Evolutionary conservation across 169 alveolate species (phyloP).

Genomic region (Cryptosporidium ubiquitum): DNA sequence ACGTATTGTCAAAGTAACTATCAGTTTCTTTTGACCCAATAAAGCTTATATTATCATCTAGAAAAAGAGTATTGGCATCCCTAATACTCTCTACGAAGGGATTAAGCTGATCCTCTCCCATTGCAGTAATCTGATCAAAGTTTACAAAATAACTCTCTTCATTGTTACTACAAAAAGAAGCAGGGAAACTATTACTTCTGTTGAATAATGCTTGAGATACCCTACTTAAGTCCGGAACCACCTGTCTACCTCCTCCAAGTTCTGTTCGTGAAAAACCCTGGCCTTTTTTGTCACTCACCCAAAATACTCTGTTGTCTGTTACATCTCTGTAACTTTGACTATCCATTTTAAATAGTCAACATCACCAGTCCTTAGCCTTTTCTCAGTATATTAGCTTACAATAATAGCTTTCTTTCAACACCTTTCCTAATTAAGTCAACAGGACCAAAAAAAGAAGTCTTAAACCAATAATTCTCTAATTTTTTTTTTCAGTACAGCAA

Average conservation of each 20-base stretch:
- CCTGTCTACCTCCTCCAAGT: not conserved
- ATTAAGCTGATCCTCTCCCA: constrained; percentile 32
- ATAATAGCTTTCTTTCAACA: not conserved
- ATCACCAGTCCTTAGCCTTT: constrained; percentile 11
- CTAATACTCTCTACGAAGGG: constrained; percentile 15
- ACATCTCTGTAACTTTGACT: constrained; percentile 15
- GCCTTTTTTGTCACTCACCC: not conserved
- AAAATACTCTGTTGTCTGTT: not conserved
- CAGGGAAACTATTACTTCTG: constrained; percentile 70
- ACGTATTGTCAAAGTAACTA: constrained; percentile 38
- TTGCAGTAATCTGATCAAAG: constrained; percentile 37
- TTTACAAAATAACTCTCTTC: constrained; percentile 67
- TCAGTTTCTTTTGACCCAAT: constrained; percentile 38
- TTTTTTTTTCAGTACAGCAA: not conserved
- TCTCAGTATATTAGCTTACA: not conserved
- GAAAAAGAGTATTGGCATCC: not conserved
- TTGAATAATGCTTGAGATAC: constrained; percentile 25
- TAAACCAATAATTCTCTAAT: not conserved
- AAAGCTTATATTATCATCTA: constrained; percentile 44
- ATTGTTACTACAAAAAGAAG: constrained; percentile 13
- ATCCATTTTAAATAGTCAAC: constrained; percentile 11
- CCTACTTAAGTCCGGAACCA: not conserved
- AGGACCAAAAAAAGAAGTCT: not conserved
- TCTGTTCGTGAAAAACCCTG: not conserved
- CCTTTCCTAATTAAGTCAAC: not conserved